Conservation (phyloP, 2,329 filamentous ascomycete species). For the Chrysosporium keratinophilum region DNA sequence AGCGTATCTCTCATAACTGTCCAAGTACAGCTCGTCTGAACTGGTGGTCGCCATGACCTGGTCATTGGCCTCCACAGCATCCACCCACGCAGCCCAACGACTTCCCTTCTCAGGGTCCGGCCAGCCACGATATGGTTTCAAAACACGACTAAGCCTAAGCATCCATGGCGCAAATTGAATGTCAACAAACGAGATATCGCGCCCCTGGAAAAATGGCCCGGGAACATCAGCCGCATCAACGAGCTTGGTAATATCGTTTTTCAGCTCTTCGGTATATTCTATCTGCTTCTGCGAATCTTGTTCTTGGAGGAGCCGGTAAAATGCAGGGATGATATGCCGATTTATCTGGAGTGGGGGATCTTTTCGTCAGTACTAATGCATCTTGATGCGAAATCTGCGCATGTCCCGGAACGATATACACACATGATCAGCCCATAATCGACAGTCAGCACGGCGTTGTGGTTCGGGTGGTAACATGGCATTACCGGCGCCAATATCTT, state of each 20-base stretch:
- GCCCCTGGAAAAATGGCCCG: slow-evolving; percentile 61
- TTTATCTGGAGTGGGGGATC: slow-evolving; percentile 60
- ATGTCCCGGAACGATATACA: slow-evolving; percentile 21
- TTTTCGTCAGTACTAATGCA: slow-evolving; percentile 11
- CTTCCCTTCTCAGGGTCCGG: slow-evolving; percentile 51
- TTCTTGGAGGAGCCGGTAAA: slow-evolving; percentile 62
- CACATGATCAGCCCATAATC: slow-evolving; percentile 73
- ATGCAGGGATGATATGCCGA: slow-evolving; percentile 61
- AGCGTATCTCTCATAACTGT: slow-evolving; percentile 55
- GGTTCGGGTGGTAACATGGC: slow-evolving; percentile 56
- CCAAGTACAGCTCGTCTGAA: slow-evolving; percentile 53
- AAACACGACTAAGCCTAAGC: slow-evolving; percentile 54
- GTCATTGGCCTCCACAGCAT: slow-evolving; percentile 55
- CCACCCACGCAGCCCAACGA: slow-evolving; percentile 59
- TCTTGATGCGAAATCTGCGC: not conserved
- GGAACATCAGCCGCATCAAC: slow-evolving; percentile 47
- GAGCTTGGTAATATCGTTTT: slow-evolving; percentile 53
- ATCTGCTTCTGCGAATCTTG: slow-evolving; percentile 51
- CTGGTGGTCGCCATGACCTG: slow-evolving; percentile 59
- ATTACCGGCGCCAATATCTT: slow-evolving; percentile 55
- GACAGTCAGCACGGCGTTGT: slow-evolving; percentile 59
- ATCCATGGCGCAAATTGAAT: slow-evolving; percentile 68
- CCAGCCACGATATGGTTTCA: slow-evolving; percentile 57
- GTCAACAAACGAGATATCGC: slow-evolving; percentile 54
- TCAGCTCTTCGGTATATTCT: slow-evolving; percentile 51